Evolutionary conservation across 2,329 filamentous ascomycete species (phyloP).

Genomic region (Arthroderma sp.): DNA sequence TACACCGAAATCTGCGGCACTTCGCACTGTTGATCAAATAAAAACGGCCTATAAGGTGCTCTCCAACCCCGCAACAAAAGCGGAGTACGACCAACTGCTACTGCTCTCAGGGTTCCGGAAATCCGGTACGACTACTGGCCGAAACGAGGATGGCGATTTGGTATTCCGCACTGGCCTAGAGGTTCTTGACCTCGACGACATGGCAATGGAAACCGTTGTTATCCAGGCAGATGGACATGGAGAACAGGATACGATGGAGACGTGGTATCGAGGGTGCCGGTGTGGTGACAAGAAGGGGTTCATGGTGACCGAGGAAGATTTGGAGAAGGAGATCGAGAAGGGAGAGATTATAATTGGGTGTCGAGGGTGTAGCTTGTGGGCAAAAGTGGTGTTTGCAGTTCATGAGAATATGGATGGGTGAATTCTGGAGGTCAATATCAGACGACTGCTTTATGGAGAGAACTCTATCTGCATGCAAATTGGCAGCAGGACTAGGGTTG

Average conservation of each 20-base stretch:
- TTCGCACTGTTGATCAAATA: conserved; percentile 44
- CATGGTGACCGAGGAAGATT: conserved; percentile 41
- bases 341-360: conserved; percentile 50
- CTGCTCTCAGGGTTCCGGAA: conserved; percentile 19
- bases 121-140: conserved; percentile 19
- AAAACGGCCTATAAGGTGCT: conserved; percentile 47
- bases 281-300: conserved; percentile 49
- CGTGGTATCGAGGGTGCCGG: conserved; percentile 45
- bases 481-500: too few species aligned
- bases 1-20: not conserved
- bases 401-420: conserved; percentile 23
- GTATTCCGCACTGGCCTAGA: conserved; percentile 44
- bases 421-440: not conserved
- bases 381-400: conserved; percentile 48
- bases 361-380: conserved; percentile 51
- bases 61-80: conserved; percentile 31
- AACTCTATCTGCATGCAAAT: too few species aligned
- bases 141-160: conserved; percentile 12
- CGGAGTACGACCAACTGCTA: conserved; percentile 40
- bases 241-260: conserved; percentile 26
- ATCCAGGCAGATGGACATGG: conserved; percentile 35
- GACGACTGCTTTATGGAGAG: not conserved
- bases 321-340: conserved; percentile 39
- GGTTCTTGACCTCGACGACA: conserved; percentile 46
- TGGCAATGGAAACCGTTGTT: conserved; percentile 28